A percentile compares a stretch with the other conserved stretches of the same genome.
Evolutionary conservation across 495 filamentous ascomycete genomes (phyloP).

Genomic region (Xylaria castorea): DNA sequence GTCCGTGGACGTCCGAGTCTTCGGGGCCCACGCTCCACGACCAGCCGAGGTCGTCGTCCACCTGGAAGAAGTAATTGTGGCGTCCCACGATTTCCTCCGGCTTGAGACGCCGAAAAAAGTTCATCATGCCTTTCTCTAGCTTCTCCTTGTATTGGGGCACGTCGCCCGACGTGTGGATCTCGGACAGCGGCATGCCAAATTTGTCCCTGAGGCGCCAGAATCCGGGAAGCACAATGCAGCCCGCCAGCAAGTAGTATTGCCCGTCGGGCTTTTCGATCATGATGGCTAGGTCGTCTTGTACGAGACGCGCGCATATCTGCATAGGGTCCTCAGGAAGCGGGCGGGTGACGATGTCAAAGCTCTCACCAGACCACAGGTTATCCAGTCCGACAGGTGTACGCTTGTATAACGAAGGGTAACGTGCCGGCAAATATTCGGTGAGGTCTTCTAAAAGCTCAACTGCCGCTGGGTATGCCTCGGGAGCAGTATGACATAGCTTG

Average conservation of each 20-base stretch:
- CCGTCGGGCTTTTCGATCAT: conserved; percentile 84
- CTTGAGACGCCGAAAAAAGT: conserved; percentile 73
- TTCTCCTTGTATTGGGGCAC: conserved; percentile 81
- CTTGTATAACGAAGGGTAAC: conserved; percentile 77
- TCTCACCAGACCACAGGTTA: conserved; percentile 75
- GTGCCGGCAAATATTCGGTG: conserved; percentile 74
- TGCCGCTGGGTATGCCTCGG: conserved; percentile 77
- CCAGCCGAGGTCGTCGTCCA: conserved; percentile 76
- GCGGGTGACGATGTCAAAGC: conserved; percentile 70
- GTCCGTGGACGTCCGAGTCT: conserved; percentile 63
- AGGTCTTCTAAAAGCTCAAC: conserved; percentile 83
- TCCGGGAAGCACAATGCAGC: conserved; percentile 78
- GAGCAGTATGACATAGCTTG: conserved; percentile 74
- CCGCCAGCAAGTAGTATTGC: conserved; percentile 85
- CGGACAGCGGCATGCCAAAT: conserved; percentile 79
- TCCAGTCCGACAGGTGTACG: conserved; percentile 70
- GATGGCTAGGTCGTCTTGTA: conserved; percentile 86
- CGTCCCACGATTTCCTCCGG: conserved; percentile 68
- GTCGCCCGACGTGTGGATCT: conserved; percentile 83
- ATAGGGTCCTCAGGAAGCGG: conserved; percentile 84
- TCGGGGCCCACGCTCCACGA: conserved; percentile 77
- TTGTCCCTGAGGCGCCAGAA: conserved; percentile 91
- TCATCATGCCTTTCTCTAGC: conserved; percentile 82
- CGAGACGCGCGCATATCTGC: conserved; percentile 71
- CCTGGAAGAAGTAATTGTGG: conserved; percentile 78